A percentile compares a stretch with the other conserved stretches of the same genome.
phyloP scores from a whole-genome alignment of 2,329 filamentous ascomycete genomes.

The Fusarium annulatum region DNA sequence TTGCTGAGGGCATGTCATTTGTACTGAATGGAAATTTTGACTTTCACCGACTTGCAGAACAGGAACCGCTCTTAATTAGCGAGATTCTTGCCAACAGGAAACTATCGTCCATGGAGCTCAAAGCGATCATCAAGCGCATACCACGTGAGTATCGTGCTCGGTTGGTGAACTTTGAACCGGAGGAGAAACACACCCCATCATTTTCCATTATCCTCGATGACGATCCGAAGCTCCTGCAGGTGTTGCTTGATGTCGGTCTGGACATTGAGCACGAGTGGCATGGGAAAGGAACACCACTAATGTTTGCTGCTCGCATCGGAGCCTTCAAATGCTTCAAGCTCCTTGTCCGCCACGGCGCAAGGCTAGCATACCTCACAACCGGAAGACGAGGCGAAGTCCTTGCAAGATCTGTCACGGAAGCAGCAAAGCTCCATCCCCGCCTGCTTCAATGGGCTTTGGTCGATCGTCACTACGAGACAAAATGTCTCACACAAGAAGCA shows the following conservation, averaged over 20 bases:
- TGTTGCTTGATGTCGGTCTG: conserved; percentile 30
- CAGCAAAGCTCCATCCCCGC: conserved; percentile 22
- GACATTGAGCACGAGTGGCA: conserved; percentile 28
- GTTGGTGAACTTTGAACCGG: conserved; percentile 23
- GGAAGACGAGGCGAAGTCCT: conserved; percentile 18
- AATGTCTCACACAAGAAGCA: conserved; percentile 1
- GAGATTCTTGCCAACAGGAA: neutral
- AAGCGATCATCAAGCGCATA: conserved; percentile 29
- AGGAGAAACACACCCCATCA: neutral
- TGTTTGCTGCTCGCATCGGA: conserved; percentile 36
- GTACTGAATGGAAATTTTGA: conserved; percentile 36
- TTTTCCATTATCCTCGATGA: conserved; percentile 21
- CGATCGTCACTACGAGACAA: conserved; percentile 26
- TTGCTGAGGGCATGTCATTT: neutral
- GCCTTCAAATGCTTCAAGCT: conserved; percentile 28
- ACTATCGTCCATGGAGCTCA: neutral
- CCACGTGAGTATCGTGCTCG: conserved; percentile 17
- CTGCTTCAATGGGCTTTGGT: conserved; percentile 36
- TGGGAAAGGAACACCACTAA: conserved; percentile 31
- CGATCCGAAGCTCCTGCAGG: neutral
- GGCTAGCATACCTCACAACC: conserved; percentile 18
- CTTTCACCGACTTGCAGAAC: conserved; percentile 25
- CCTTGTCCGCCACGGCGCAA: conserved; percentile 33
- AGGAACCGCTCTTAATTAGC: conserved; percentile 28
- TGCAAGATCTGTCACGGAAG: conserved; percentile 21